A percentile compares a stretch with the other conserved stretches of the same genome.
Conservation (phyloP, 345 rosid species). For the Corymbia maculata region DNA sequence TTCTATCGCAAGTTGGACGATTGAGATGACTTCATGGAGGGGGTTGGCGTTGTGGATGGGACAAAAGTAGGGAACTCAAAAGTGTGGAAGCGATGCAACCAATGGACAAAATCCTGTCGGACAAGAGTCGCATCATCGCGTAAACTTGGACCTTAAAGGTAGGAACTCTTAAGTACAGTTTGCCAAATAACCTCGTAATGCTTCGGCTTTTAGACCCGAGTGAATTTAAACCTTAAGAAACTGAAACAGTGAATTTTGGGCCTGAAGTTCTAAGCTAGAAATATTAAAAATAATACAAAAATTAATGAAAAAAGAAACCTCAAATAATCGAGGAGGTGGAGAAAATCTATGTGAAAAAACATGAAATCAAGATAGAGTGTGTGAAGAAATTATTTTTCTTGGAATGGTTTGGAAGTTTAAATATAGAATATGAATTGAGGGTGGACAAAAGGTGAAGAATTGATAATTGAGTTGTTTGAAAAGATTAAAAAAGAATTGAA, state of each 20-base stretch:
- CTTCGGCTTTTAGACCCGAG: neutral
- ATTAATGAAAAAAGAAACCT: neutral
- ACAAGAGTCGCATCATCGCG: neutral
- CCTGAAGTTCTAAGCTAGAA: neutral
- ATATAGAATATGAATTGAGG: neutral
- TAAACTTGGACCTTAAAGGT: neutral
- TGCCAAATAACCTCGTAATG: neutral
- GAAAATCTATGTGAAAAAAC: neutral
- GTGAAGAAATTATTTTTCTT: neutral
- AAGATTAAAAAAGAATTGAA: neutral
- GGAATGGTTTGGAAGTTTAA: neutral
- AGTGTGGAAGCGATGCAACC: neutral
- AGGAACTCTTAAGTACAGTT: neutral
- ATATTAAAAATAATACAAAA: neutral
- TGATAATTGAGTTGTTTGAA: neutral
- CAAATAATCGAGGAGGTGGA: neutral
- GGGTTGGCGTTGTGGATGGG: neutral
- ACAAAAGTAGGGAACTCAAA: neutral
- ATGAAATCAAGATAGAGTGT: neutral
- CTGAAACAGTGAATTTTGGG: neutral
- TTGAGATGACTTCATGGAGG: neutral
- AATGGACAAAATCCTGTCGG: neutral
- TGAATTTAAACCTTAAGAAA: neutral
- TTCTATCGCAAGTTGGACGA: neutral
- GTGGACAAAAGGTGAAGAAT: neutral